phyloP scores from a whole-genome alignment of 1,284 basidiomycete genomes.

The Coniferiporia weirii region DNA sequence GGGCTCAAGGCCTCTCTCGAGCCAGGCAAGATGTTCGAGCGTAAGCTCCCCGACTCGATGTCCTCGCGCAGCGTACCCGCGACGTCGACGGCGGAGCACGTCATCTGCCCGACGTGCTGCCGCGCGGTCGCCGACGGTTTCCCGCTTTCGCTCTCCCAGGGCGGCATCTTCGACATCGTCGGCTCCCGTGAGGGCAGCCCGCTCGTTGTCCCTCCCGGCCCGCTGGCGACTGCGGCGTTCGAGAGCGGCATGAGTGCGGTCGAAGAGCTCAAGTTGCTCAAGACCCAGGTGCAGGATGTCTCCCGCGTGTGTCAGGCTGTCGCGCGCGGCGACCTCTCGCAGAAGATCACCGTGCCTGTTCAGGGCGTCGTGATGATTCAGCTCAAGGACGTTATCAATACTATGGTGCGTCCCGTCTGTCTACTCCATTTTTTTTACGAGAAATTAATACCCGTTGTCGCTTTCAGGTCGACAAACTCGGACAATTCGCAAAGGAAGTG shows the following conservation, averaged over 20 bases:
- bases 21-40: conserved; percentile 26
- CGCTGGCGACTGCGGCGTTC: conserved; percentile 52
- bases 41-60: conserved; percentile 23
- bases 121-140: conserved; percentile 35
- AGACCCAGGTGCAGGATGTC: conserved; percentile 88
- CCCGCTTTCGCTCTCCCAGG: conserved; percentile 17
- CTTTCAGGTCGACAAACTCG: conserved; percentile 66
- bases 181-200: conserved; percentile 33
- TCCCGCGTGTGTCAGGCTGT: conserved; percentile 94
- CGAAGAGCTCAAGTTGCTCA: conserved; percentile 77
- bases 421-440: conserved; percentile 19
- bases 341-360: conserved; percentile 95
- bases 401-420: conserved; percentile 60
- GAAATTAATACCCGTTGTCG: background rate
- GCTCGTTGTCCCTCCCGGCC: conserved; percentile 49
- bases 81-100: conserved; percentile 35
- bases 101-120: conserved; percentile 47
- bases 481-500: conserved; percentile 79
- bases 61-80: conserved; percentile 38
- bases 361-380: conserved; percentile 97
- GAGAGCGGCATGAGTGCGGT: conserved; percentile 64
- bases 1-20: conserved; percentile 37
- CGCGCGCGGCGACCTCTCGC: conserved; percentile 87
- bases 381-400: conserved; percentile 97
- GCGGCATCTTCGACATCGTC: conserved; percentile 15